phyloP scores from a whole-genome alignment of 106 monocot genomes.

The Apostasia ramifera region DNA sequence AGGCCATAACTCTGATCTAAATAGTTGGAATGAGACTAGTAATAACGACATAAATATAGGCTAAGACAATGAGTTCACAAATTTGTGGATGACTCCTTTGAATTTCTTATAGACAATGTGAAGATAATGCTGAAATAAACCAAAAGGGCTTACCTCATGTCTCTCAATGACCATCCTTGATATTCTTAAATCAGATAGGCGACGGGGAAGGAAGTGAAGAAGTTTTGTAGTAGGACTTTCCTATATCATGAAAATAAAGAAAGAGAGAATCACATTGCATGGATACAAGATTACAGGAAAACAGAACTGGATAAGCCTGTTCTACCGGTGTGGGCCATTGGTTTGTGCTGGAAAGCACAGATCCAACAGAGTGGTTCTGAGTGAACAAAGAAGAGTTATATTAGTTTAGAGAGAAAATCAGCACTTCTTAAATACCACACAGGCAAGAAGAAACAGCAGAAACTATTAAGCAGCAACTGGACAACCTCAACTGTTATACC shows the following conservation, averaged over 20 bases:
- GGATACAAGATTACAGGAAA: neutral
- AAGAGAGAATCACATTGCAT: neutral
- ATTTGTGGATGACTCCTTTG: too few species aligned
- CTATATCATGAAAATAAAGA: slow-evolving; percentile 12
- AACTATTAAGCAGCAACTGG: too few species aligned
- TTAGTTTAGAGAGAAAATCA: neutral
- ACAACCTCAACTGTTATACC: slow-evolving; percentile 11
- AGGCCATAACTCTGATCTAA: too few species aligned
- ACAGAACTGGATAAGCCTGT: neutral
- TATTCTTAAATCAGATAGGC: slow-evolving; percentile 29
- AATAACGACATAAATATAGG: too few species aligned
- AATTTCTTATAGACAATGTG: too few species aligned
- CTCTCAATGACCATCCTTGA: slow-evolving; percentile 35
- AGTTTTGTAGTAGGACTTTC: slow-evolving; percentile 34
- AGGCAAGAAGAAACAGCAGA: too few species aligned
- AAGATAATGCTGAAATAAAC: too few species aligned
- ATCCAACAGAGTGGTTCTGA: slow-evolving; percentile 29
- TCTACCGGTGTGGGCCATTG: slow-evolving; percentile 33
- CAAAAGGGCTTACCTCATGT: slow-evolving; percentile 29
- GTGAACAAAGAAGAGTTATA: slow-evolving; percentile 2
- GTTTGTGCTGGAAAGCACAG: slow-evolving; percentile 16
- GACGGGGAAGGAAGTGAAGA: slow-evolving; percentile 19
- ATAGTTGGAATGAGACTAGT: too few species aligned
- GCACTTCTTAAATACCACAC: neutral
- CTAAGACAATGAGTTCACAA: too few species aligned